Evolutionary conservation across 2,329 filamentous ascomycete species (phyloP), one percentile per base, ranked within the genome.

Genomic region (Coniochaeta pulveracea): DNA sequence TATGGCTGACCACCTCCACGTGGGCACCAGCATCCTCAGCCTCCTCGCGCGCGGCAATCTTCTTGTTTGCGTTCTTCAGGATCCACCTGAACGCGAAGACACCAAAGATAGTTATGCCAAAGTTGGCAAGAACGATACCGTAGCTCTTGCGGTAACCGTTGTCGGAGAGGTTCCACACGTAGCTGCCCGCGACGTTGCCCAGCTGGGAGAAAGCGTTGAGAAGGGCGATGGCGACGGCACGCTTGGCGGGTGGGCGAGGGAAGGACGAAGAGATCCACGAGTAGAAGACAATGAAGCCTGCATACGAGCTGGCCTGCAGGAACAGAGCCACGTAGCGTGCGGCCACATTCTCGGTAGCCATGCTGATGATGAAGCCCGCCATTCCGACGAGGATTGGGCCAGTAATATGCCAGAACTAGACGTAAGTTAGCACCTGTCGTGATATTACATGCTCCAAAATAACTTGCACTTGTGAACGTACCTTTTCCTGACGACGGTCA

Each of bases 121-220:
- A 79, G 74, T 79, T 79, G 46, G 70, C 60, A 10, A 68, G 64
- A 5, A 79, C 75, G 36, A 80, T 74, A 4, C 71, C 74, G 44
- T 79, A 79, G 39, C 71, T 76, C 56, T 72, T 67, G 41, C 74
- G 64, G 57, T 64, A 79, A 0, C 75, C 75, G 40, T 78, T 66
- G 0, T 64, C 71, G 16, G 60, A 55, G 32, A 79, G 58, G 34
- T 63, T 56, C 74, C 74, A 79, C 3, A 79, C 73, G 44, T 79
- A 79, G 0, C 65, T 70, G 3, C 74, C 74, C 0, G 73, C 72
- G 1, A 73, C 61, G 45, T 72, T 74, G 34, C 69, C 69, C 3
- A 74, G 57, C 54, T 72, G 70, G 25, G 60, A 62, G 52, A 69
- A 67, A 37, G 61, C 70, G 48, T 76, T 76, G 57, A 76, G 66